A percentile compares a stretch with the other conserved stretches of the same genome.
These are phyloP conservation scores for Fusarium sp. DNA, from an alignment of 2,329 filamentous ascomycete species.

Conservation along the genomic window DNA sequence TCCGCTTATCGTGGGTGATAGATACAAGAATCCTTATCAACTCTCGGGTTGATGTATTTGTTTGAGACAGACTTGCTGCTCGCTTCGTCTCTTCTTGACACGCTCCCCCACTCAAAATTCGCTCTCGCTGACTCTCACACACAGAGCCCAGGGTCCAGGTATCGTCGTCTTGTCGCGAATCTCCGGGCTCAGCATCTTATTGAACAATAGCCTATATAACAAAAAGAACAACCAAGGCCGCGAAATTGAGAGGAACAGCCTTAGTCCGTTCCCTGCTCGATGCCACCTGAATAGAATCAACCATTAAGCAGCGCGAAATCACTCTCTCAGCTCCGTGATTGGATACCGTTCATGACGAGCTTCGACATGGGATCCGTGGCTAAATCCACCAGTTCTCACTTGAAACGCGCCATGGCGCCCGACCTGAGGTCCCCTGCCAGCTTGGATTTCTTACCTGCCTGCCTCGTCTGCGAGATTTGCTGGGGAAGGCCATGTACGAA, in stretches of 20 bases:
- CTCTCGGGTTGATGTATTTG: conserved; percentile 10
- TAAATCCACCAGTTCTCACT: conserved; percentile 18
- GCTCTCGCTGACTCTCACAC: conserved; percentile 11
- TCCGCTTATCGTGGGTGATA: neutral
- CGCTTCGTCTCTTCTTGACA: conserved; percentile 29
- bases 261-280: conserved; percentile 11
- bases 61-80: conserved; percentile 12
- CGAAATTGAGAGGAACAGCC: conserved; percentile 15
- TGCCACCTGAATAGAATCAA: conserved; percentile 9
- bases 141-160: neutral
- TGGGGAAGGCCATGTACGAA: neutral
- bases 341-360: conserved; percentile 21
- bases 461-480: conserved; percentile 9
- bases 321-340: conserved; percentile 16
- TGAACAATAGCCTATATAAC: neutral
- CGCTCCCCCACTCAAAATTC: conserved; percentile 25
- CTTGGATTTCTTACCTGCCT: conserved; percentile 19
- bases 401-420: conserved; percentile 40
- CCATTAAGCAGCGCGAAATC: conserved; percentile 5
- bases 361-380: conserved; percentile 9
- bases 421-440: conserved; percentile 24
- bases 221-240: neutral
- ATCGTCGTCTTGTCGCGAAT: conserved; percentile 8
- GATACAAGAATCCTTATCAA: conserved; percentile 15
- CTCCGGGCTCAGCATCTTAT: conserved; percentile 8